Percentiles rank a stretch among this genome's conserved stretches.
Conservation (phyloP, 2,329 filamentous ascomycete genomes). For the Dothistroma pini region DNA sequence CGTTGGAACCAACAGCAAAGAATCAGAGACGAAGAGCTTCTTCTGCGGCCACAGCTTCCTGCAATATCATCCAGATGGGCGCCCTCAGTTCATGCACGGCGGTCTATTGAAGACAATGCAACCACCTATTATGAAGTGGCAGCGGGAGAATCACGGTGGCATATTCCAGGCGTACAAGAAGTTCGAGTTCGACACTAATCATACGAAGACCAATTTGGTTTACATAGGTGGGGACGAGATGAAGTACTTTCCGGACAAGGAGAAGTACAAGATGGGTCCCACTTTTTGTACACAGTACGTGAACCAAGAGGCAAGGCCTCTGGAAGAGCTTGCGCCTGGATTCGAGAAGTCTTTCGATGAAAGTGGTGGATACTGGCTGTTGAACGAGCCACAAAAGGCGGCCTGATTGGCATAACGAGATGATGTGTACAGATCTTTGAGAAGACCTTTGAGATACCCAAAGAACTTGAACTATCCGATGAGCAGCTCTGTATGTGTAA, state of each 20-base stretch:
- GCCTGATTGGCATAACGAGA: background rate
- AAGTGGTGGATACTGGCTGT: slow-evolving; percentile 23
- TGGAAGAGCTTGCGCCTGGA: slow-evolving; percentile 23
- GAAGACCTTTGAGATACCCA: background rate
- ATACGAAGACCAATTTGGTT: background rate
- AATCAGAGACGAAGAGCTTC: slow-evolving; percentile 13
- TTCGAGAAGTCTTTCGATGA: slow-evolving; percentile 19
- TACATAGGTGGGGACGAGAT: slow-evolving; percentile 5
- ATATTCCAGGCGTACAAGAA: slow-evolving; percentile 30
- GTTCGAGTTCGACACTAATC: slow-evolving; percentile 11
- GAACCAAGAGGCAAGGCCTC: slow-evolving; percentile 12
- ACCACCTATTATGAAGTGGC: slow-evolving; percentile 2
- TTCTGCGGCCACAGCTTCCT: slow-evolving; percentile 35
- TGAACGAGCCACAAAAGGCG: background rate
- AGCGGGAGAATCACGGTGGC: slow-evolving; percentile 17
- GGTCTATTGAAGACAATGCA: slow-evolving; percentile 30
- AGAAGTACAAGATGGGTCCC: slow-evolving; percentile 3
- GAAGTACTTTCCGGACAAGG: slow-evolving; percentile 9
- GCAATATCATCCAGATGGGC: slow-evolving; percentile 32
- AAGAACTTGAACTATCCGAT: background rate
- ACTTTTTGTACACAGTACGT: slow-evolving; percentile 18
- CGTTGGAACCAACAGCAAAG: slow-evolving; percentile 20
- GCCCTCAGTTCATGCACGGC: slow-evolving; percentile 33
- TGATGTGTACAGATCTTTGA: background rate
- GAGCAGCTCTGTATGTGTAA: too few relatives aligned